Base-by-base conservation (phyloP, 192 early-diverging fungal species). In the Gonapodya sp. region DNA sequence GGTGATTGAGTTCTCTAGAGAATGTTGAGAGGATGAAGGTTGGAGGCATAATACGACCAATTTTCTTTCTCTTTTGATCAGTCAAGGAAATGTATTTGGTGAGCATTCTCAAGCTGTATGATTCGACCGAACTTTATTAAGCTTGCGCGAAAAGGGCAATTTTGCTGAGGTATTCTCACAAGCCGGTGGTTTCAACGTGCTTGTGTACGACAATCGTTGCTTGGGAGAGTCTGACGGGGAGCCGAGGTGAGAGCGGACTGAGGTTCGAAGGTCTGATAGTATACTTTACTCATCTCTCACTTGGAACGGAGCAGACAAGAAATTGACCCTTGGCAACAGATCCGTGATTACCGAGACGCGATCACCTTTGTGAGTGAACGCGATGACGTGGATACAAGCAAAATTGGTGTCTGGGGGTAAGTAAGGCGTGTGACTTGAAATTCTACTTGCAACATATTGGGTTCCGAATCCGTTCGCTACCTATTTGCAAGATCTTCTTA, bases 221-320 rank as follows among this genome's bases (percentile, higher is more conserved):
- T 77, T 77, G 30, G 75, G 75, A 18, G 75, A 77, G 75, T 77
- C 75, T 2, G 75, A 77, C 30, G 75, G 75, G 30, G 30, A 77
- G 75, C 75, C 75, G 8, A 18, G 75, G 30, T 18, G 75, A 24
- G 46, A 24, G 46, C 46, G 8, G 46, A 64, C 46, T 64, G 46
- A 16, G 46, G 24, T 64, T 64, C 8, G 24, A 8, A 24, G 46
- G 46, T 8, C 24, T 64, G 46, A 16, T 24, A 24, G 8, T 64
- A 24, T 64, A 16, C 24, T 64, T 64, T 64, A 16, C 46, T 64
- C 8, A 64, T 24, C 46, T 16, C 46, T 64, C 46, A n/a, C n/a
- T n/a, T n/a, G n/a, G n/a, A n/a, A n/a, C n/a, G n/a, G n/a, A n/a
- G n/a, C n/a, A 64, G 46, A 24, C 46, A 64, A 8, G 75, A 77